Evolutionary conservation across 108 stramenopile genomes (phyloP), one percentile per base, ranked within the genome.

Genomic region (Pseudonitzschia delicatissima): DNA sequence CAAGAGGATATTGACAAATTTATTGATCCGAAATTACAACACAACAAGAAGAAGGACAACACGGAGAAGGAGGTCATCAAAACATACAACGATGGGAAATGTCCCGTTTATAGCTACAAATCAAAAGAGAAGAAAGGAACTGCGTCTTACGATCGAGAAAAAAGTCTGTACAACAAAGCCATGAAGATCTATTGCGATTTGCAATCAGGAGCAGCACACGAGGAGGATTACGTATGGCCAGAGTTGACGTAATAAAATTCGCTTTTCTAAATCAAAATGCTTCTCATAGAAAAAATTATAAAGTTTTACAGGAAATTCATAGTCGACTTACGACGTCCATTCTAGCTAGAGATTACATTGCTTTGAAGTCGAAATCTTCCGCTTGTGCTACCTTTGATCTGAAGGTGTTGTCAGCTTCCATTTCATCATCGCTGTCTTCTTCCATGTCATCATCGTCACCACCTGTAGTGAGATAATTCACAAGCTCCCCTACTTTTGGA

Each of bases 131-230:
- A 57, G 13, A 74, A 80, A 44, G 76, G 72, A 5, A 70, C 68
- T 17, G 18, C 51, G 4, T 72, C 68, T 18, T 44, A 57, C 9
- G 59, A 71, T 34, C 71, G 72, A 25, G 93, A 90, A 60, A 36
- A 44, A 27, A 49, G 69, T 8, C 55, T 91, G 57, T 91, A 87
- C 68, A 40, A 70, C 32, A 71, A 71, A 68, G 90, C 90, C 1
- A 90, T 94, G 90, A 76, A 81, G 45, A 66, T 91, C 13, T 88
- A 81, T 59, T 94, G 90, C 40, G 93, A 90, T 69, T 82, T 94
- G 52, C 59, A 87, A 60, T 77, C 66, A 45, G 90, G 90, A 13
- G 59, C 60, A 11, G 90, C 90, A 4, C 85, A 86, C 74, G 57
- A 83, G 36, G 70, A 73, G 4, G 74, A 64, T 32, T 91, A 91